Evolutionary conservation across 2,329 filamentous ascomycete genomes (phyloP).

Genomic region (Canariomyces notabilis): DNA sequence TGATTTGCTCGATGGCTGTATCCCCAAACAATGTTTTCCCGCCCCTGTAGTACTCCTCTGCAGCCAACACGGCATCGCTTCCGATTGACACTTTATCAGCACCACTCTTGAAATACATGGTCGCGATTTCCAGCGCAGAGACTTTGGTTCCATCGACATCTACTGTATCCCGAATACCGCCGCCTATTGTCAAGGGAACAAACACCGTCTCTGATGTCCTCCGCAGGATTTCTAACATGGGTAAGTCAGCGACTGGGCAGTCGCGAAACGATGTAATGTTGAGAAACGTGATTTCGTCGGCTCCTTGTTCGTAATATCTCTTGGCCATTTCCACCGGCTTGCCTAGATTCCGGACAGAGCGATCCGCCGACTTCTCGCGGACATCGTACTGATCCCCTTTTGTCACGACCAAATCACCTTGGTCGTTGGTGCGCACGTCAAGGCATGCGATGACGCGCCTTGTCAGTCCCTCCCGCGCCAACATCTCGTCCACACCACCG

Average conservation of each 20-base stretch:
- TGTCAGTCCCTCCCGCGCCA: slow-evolving; percentile 65
- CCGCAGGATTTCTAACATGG: slow-evolving; percentile 92
- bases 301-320: slow-evolving; percentile 92
- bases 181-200: slow-evolving; percentile 90
- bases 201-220: slow-evolving; percentile 87
- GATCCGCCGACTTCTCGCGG: slow-evolving; percentile 69
- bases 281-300: slow-evolving; percentile 94
- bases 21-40: slow-evolving; percentile 67
- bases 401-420: slow-evolving; percentile 91
- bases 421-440: slow-evolving; percentile 90
- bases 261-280: slow-evolving; percentile 99
- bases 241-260: slow-evolving; percentile 83
- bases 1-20: slow-evolving; percentile 95
- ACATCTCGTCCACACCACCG: slow-evolving; percentile 12
- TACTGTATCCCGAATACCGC: slow-evolving; percentile 87
- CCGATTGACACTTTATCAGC: slow-evolving; percentile 98
- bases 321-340: slow-evolving; percentile 95
- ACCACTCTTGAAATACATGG: slow-evolving; percentile 94
- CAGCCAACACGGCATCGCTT: slow-evolving; percentile 86
- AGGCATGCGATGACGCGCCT: slow-evolving; percentile 91
- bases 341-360: slow-evolving; percentile 81
- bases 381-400: slow-evolving; percentile 99
- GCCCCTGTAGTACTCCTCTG: slow-evolving; percentile 78
- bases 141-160: slow-evolving; percentile 83
- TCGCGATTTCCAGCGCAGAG: slow-evolving; percentile 88